phyloP scores from a whole-genome alignment of 2,329 filamentous ascomycete genomes.

The Diaporthe sp. region DNA sequence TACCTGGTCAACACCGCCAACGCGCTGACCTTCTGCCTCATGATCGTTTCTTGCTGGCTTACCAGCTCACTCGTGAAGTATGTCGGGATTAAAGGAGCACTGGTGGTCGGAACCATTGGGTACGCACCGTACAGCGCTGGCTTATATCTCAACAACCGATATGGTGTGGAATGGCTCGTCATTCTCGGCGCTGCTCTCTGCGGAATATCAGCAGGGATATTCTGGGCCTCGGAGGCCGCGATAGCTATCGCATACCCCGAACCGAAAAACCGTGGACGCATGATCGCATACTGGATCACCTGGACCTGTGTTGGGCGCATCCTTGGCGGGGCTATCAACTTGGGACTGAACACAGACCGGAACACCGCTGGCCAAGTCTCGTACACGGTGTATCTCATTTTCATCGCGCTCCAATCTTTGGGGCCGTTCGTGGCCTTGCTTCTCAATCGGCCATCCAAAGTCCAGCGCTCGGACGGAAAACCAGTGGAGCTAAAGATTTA shows the following conservation, averaged over 20 bases:
- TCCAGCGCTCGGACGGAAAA: slow-evolving; percentile 9
- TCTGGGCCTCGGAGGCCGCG: slow-evolving; percentile 81
- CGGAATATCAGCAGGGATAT: slow-evolving; percentile 77
- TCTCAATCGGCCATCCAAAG: background rate
- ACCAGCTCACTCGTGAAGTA: slow-evolving; percentile 7
- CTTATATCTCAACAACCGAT: slow-evolving; percentile 79
- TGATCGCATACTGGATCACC: slow-evolving; percentile 76
- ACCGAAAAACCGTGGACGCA: slow-evolving; percentile 73
- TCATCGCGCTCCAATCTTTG: slow-evolving; percentile 45
- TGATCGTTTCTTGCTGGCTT: slow-evolving; percentile 16
- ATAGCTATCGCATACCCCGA: slow-evolving; percentile 80
- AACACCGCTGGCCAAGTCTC: slow-evolving; percentile 31
- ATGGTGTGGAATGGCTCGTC: slow-evolving; percentile 75
- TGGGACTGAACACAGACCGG: slow-evolving; percentile 35
- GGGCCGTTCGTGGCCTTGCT: slow-evolving; percentile 15
- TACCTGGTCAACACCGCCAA: slow-evolving; percentile 6
- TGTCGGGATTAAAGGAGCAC: slow-evolving; percentile 6
- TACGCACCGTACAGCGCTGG: slow-evolving; percentile 79
- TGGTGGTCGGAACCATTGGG: slow-evolving; percentile 56
- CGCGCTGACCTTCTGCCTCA: slow-evolving; percentile 48
- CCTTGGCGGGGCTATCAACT: slow-evolving; percentile 37
- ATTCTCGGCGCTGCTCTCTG: slow-evolving; percentile 77
- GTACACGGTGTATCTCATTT: slow-evolving; percentile 42
- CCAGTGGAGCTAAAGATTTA: background rate
- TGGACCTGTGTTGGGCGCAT: slow-evolving; percentile 34